Conservation (phyloP, 2,329 filamentous ascomycete species). For the Curvularia spicifera region DNA sequence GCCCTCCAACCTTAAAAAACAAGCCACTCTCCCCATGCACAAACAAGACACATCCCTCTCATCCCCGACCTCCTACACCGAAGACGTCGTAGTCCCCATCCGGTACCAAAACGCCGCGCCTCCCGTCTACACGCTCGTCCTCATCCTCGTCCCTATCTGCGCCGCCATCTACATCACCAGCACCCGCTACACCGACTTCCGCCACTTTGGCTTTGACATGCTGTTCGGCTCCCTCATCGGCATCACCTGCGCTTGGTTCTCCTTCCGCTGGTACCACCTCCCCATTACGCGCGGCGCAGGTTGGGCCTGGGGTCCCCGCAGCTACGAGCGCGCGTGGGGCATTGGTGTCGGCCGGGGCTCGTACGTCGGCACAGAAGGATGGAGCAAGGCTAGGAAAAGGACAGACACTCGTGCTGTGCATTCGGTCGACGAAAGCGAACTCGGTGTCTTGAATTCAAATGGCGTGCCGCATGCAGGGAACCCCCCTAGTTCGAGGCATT, state of each 20-base stretch:
- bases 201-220: slow-evolving; percentile 93
- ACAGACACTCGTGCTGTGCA: slow-evolving; percentile 7
- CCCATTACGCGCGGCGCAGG: slow-evolving; percentile 79
- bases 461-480: slow-evolving; percentile 13
- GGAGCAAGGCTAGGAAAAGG: slow-evolving; percentile 34
- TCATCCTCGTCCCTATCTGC: slow-evolving; percentile 74
- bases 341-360: slow-evolving; percentile 66
- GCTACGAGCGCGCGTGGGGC: slow-evolving; percentile 75
- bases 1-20: slow-evolving; percentile 41
- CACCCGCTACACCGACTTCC: slow-evolving; percentile 85
- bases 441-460: slow-evolving; percentile 12
- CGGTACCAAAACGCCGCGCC: slow-evolving; percentile 81
- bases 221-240: slow-evolving; percentile 84
- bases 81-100: slow-evolving; percentile 57
- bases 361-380: slow-evolving; percentile 58
- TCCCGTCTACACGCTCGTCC: slow-evolving; percentile 76
- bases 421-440: slow-evolving; percentile 13
- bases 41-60: slow-evolving; percentile 33
- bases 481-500: neutral
- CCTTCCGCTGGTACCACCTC: slow-evolving; percentile 85
- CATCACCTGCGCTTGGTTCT: slow-evolving; percentile 70
- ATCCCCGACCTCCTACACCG: slow-evolving; percentile 24
- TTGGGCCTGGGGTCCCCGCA: slow-evolving; percentile 87
- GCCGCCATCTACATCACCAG: slow-evolving; percentile 81
- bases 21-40: slow-evolving; percentile 31